These are phyloP conservation scores for Lasiosphaeriaceae sp. DNA, from an alignment of 495 filamentous ascomycete genomes.

Conservation along the genomic window DNA sequence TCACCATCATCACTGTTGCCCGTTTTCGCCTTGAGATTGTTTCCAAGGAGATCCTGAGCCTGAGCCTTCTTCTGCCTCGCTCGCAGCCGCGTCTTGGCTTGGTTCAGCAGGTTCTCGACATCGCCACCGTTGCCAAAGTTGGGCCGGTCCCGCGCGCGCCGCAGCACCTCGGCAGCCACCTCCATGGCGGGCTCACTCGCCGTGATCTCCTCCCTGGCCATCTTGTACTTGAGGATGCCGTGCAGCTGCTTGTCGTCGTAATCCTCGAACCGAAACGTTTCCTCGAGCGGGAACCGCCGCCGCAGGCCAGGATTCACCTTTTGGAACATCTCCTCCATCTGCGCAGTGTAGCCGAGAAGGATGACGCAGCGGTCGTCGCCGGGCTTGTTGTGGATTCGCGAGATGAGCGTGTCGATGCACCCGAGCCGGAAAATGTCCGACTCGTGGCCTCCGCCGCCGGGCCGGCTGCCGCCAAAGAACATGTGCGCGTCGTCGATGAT, in stretches of 20 bases:
- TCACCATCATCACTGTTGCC: too few relatives aligned
- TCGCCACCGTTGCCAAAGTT: slow-evolving; percentile 57
- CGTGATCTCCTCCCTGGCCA: slow-evolving; percentile 39
- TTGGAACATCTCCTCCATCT: slow-evolving; percentile 70
- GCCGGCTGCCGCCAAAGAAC: background rate
- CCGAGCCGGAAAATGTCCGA: slow-evolving; percentile 54
- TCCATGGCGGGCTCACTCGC: slow-evolving; percentile 37
- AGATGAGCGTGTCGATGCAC: slow-evolving; percentile 67
- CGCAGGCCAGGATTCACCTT: slow-evolving; percentile 69
- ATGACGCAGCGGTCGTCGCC: slow-evolving; percentile 72
- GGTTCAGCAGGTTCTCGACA: slow-evolving; percentile 59
- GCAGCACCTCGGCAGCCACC: slow-evolving; percentile 42
- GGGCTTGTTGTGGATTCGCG: slow-evolving; percentile 65
- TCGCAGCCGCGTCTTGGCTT: slow-evolving; percentile 55
- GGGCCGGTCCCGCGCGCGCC: slow-evolving; percentile 43
- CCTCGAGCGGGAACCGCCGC: slow-evolving; percentile 58
- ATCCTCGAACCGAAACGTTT: slow-evolving; percentile 65
- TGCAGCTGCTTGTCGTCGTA: slow-evolving; percentile 53
- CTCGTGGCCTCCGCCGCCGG: background rate
- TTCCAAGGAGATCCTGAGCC: too few relatives aligned
- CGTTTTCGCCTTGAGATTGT: too few relatives aligned
- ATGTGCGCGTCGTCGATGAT: slow-evolving; percentile 71
- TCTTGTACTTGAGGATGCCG: slow-evolving; percentile 53
- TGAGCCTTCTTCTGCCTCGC: slow-evolving; percentile 24
- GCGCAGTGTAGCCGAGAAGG: slow-evolving; percentile 65